Conservation (phyloP, 768 basidiomycete genomes). For the Termitomyces sp. region DNA sequence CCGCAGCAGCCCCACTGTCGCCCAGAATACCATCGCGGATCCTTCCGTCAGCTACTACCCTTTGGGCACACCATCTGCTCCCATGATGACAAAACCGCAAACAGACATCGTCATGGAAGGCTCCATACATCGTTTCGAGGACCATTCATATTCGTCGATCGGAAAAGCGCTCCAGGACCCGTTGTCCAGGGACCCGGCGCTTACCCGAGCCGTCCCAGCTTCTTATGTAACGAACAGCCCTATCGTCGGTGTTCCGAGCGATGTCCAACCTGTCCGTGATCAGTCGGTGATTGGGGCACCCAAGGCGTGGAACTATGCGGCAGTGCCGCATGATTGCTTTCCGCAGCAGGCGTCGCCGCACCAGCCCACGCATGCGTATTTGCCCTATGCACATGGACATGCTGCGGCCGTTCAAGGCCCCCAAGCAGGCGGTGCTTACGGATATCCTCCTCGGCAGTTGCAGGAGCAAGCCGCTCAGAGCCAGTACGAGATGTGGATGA, state of each 20-base stretch:
- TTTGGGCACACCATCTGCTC: constrained; percentile 13
- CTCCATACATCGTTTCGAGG: constrained; percentile 7
- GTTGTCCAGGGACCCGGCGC: neutral
- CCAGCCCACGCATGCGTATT: neutral
- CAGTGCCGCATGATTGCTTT: neutral
- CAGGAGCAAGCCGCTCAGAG: constrained; percentile 15
- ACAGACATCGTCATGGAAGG: constrained; percentile 10
- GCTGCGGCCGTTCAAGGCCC: neutral
- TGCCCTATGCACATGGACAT: constrained; percentile 5
- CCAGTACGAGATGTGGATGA: constrained; percentile 34
- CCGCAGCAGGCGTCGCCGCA: constrained; percentile 4
- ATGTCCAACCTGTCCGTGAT: neutral
- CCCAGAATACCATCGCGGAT: constrained; percentile 10
- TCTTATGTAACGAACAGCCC: constrained; percentile 2
- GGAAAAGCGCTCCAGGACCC: constrained; percentile 7
- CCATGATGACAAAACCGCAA: neutral
- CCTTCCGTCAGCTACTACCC: constrained; percentile 20
- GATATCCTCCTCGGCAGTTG: constrained; percentile 1
- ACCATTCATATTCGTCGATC: constrained; percentile 7
- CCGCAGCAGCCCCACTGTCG: constrained; percentile 11
- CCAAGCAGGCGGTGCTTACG: neutral
- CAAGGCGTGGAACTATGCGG: constrained; percentile 2
- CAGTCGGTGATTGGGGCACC: neutral
- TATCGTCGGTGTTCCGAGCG: neutral
- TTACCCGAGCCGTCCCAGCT: neutral